A percentile compares a stretch with the other conserved stretches of the same genome.
phyloP scores from a whole-genome alignment of 2,329 filamentous ascomycete species.

The Chalaropsis thielavioides region DNA sequence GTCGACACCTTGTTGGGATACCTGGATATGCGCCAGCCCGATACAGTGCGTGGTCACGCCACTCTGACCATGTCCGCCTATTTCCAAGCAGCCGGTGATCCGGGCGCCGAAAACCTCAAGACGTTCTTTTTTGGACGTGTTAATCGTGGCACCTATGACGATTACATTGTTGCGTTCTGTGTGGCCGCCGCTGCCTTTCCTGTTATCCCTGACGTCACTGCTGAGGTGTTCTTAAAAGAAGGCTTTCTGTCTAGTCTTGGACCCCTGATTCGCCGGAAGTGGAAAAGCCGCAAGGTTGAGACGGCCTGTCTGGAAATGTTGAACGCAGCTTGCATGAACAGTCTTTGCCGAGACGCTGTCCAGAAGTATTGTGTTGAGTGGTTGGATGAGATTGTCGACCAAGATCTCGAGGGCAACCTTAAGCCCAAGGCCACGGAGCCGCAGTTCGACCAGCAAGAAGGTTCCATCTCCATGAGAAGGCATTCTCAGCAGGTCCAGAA shows the following conservation, averaged over 20 bases:
- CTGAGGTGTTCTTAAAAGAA: slow-evolving; percentile 72
- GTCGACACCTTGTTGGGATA: slow-evolving; percentile 77
- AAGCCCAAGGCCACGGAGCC: slow-evolving; percentile 30
- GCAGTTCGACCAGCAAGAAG: slow-evolving; percentile 43
- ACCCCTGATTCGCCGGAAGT: slow-evolving; percentile 61
- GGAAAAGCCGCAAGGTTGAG: slow-evolving; percentile 76
- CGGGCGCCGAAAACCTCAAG: slow-evolving; percentile 54
- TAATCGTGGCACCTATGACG: slow-evolving; percentile 63
- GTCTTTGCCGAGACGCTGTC: slow-evolving; percentile 67
- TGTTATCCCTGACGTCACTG: slow-evolving; percentile 59
- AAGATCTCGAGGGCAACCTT: slow-evolving; percentile 43
- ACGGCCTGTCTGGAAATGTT: slow-evolving; percentile 77
- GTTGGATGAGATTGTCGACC: slow-evolving; percentile 70
- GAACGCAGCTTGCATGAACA: slow-evolving; percentile 80
- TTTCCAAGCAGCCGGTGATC: slow-evolving; percentile 59
- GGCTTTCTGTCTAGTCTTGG: slow-evolving; percentile 69
- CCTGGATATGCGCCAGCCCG: slow-evolving; percentile 67
- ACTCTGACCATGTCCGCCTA: slow-evolving; percentile 71
- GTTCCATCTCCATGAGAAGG: slow-evolving; percentile 44
- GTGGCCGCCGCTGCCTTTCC: slow-evolving; percentile 83
- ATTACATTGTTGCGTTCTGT: slow-evolving; percentile 83
- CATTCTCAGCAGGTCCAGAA: slow-evolving; percentile 49
- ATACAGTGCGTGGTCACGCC: slow-evolving; percentile 63
- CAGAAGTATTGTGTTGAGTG: slow-evolving; percentile 73
- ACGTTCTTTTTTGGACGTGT: slow-evolving; percentile 62